These are phyloP conservation scores for Apophysomyces trapeziformis DNA, from an alignment of 371 early-diverging fungal genomes.

Conservation along the genomic window DNA sequence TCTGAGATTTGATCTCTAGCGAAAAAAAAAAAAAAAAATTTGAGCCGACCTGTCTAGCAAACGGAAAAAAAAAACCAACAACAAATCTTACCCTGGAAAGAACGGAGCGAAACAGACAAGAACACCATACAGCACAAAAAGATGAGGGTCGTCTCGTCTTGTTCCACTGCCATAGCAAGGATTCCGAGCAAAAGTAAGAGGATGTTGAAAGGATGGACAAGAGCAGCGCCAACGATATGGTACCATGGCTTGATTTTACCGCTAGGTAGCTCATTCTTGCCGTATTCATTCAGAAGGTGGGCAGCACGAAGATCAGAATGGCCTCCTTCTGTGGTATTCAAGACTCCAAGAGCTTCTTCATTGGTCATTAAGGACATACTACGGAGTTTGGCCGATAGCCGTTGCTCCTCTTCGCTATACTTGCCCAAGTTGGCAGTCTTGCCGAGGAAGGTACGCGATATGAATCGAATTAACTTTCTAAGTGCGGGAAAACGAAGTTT, in stretches of 20 bases:
- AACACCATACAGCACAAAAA: conserved; percentile 42
- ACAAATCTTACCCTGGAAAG: conserved; percentile 37
- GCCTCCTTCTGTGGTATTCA: not conserved
- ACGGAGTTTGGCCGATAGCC: not conserved
- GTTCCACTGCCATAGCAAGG: conserved; percentile 23
- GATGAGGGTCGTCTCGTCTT: conserved; percentile 21
- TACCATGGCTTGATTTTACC: conserved; percentile 26
- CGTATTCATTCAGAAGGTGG: not conserved
- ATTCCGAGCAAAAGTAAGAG: conserved; percentile 31
- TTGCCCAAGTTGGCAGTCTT: not conserved
- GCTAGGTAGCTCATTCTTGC: conserved; percentile 12
- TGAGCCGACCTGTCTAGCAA: not conserved
- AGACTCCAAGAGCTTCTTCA: not conserved
- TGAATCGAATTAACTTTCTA: not conserved
- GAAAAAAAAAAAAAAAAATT: conserved; percentile 24
- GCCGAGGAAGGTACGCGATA: not conserved
- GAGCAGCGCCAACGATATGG: conserved; percentile 30
- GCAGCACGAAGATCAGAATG: conserved; percentile 5
- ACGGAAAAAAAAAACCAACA: conserved; percentile 15
- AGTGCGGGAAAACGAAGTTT: not conserved
- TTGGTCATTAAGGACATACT: not conserved
- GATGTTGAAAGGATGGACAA: conserved; percentile 50
- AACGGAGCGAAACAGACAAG: conserved; percentile 35
- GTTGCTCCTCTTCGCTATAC: not conserved
- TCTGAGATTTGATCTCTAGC: conserved; percentile 37